These are phyloP conservation scores for Phaeosphaeria sp. DNA, from an alignment of 2,329 filamentous ascomycete species.

Conservation along the genomic window DNA sequence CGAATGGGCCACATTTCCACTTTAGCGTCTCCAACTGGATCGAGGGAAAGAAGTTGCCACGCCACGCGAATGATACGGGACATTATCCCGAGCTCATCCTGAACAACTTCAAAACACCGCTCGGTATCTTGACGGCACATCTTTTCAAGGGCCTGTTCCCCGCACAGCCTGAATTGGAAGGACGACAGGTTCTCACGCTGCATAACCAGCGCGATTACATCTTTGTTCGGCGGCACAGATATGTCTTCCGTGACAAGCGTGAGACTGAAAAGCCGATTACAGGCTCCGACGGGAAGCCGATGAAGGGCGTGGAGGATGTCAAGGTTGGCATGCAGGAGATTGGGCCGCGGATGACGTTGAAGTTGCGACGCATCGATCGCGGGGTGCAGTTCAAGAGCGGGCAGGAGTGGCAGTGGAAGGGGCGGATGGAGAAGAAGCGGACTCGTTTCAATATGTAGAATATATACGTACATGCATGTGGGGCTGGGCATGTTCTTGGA, in stretches of 20 bases:
- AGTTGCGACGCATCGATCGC: slow-evolving; percentile 88
- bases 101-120: slow-evolving; percentile 93
- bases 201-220: slow-evolving; percentile 98
- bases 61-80: slow-evolving; percentile 84
- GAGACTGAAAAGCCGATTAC: slow-evolving; percentile 86
- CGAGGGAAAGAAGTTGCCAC: slow-evolving; percentile 83
- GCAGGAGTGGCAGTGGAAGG: slow-evolving; percentile 96
- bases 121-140: slow-evolving; percentile 84
- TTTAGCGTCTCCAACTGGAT: slow-evolving; percentile 92
- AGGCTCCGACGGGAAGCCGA: slow-evolving; percentile 78
- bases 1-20: slow-evolving; percentile 87
- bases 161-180: slow-evolving; percentile 79
- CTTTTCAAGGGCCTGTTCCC: slow-evolving; percentile 84
- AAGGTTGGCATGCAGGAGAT: slow-evolving; percentile 89
- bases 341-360: slow-evolving; percentile 74
- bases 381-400: slow-evolving; percentile 79
- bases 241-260: slow-evolving; percentile 89
- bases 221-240: slow-evolving; percentile 88
- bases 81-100: slow-evolving; percentile 90
- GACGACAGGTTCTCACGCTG: slow-evolving; percentile 87
- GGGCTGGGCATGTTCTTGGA: too few species aligned
- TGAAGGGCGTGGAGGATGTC: slow-evolving; percentile 85
- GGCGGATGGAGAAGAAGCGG: slow-evolving; percentile 89
- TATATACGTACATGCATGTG: neutral
- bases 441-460: slow-evolving; percentile 87